Percentiles rank a stretch among this genome's conserved stretches.
Evolutionary conservation across 1,139 yeast genomes (phyloP).

Genomic region (Spathaspora sp.): DNA sequence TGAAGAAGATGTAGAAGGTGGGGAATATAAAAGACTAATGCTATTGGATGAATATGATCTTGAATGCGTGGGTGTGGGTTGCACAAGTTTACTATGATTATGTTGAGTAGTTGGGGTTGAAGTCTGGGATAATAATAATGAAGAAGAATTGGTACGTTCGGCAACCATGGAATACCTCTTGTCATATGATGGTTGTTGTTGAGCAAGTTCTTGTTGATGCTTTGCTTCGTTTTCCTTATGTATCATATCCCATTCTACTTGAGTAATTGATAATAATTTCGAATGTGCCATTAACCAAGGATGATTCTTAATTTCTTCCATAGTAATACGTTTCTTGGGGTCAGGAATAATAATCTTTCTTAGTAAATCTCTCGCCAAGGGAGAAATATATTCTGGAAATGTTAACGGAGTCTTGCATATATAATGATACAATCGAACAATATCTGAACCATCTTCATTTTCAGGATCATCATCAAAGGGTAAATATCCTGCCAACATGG

Average conservation of each 20-base stretch:
- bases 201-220: constrained; percentile 14
- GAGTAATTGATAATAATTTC: constrained; percentile 77
- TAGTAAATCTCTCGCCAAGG: constrained; percentile 86
- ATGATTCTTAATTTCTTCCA: constrained; percentile 73
- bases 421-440: constrained; percentile 85
- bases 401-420: constrained; percentile 90
- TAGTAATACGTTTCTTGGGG: constrained; percentile 73
- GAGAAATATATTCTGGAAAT: constrained; percentile 91
- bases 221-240: constrained; percentile 33
- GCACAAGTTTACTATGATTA: constrained; percentile 9
- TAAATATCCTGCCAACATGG: constrained; percentile 95
- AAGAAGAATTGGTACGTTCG: constrained; percentile 41
- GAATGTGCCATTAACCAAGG: constrained; percentile 86
- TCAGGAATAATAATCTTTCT: constrained; percentile 83
- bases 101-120: constrained; percentile 2
- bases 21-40: constrained; percentile 40
- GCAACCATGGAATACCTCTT: constrained; percentile 45
- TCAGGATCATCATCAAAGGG: constrained; percentile 98
- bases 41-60: constrained; percentile 48
- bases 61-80: constrained; percentile 22
- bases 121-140: constrained; percentile 26
- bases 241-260: constrained; percentile 83
- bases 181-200: constrained; percentile 22
- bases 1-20: constrained; percentile 55
- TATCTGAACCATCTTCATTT: constrained; percentile 95